Conservation (phyloP, 2,329 filamentous ascomycete species). For the Cordyceps sp. region DNA sequence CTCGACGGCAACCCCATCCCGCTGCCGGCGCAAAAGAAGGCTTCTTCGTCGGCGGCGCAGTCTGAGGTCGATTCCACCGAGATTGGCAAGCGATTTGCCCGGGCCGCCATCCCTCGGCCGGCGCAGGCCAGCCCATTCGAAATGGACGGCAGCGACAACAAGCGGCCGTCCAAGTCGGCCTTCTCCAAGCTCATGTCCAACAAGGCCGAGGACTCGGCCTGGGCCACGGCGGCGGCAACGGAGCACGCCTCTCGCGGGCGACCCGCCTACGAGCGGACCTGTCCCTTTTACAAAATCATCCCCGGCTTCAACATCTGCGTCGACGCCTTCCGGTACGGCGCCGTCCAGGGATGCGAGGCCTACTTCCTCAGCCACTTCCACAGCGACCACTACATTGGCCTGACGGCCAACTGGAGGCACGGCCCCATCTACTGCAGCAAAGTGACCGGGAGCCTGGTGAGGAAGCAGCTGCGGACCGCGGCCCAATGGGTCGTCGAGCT, state of each 20-base stretch:
- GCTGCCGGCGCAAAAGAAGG: slow-evolving; percentile 19
- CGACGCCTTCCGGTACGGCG: slow-evolving; percentile 89
- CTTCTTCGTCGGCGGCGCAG: slow-evolving; percentile 3
- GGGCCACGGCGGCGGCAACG: slow-evolving; percentile 69
- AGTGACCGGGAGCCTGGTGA: slow-evolving; percentile 79
- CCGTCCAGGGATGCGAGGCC: slow-evolving; percentile 77
- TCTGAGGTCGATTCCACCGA: slow-evolving; percentile 19
- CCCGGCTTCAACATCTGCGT: slow-evolving; percentile 86
- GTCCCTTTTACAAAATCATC: slow-evolving; percentile 97
- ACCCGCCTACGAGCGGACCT: slow-evolving; percentile 75
- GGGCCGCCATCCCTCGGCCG: slow-evolving; percentile 54
- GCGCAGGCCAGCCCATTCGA: slow-evolving; percentile 68
- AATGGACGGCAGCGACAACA: slow-evolving; percentile 21
- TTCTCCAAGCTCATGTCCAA: slow-evolving; percentile 89
- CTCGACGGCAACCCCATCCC: slow-evolving; percentile 65
- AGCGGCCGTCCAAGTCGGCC: slow-evolving; percentile 40
- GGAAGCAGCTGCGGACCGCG: slow-evolving; percentile 71
- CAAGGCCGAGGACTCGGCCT: slow-evolving; percentile 79
- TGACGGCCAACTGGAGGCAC: slow-evolving; percentile 78
- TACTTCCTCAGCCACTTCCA: slow-evolving; percentile 98
- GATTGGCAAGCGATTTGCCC: slow-evolving; percentile 43
- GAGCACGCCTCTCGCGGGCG: slow-evolving; percentile 68
- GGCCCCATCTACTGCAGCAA: slow-evolving; percentile 94
- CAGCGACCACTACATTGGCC: slow-evolving; percentile 88
- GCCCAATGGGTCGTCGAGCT: slow-evolving; percentile 72